Base-by-base conservation (phyloP, 805 yeast genomes). In the Teunomyces atbi region DNA sequence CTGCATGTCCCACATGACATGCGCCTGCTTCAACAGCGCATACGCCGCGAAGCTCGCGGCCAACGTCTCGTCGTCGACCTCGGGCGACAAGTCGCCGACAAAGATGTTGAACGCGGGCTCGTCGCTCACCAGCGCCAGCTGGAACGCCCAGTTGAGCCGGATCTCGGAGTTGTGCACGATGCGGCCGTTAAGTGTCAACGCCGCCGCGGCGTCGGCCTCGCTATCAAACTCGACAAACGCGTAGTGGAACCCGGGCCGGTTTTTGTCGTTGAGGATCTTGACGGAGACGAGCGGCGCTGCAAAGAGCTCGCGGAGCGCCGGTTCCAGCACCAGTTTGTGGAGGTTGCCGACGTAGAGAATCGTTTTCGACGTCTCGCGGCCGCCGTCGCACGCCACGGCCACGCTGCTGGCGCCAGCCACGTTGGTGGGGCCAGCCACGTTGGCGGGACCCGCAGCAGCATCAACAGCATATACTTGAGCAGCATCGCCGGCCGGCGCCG, bases 1-100 rank as follows among this genome's bases (percentile, higher is more conserved):
- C 63, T 87, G 91, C 95, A 89, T 88, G 63, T 90, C 96, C 96
- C 97, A 89, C 96, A 89, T 90, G 27, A 89, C 96, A 56, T 89
- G 90, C 10, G 96, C 96, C 63, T 87, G 94, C 40, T 80, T 69
- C 57, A 86, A 70, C 1, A 89, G 77, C 13, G 73, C 71, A 62
- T 78, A 86, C 46, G 72, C 69, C 4, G 70, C 55, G 60, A 89
- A 89, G 10, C 85, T 73, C 37, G 64, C 67, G 43, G 73, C 73
- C 51, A 89, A 74, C 13, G 79, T 61, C 53, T 86, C 95, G 65
- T 90, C 96, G 60, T 86, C 83, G 30, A 90, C 84, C 57, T 90
- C 96, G 6, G 85, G 75, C 33, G 89, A 81, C 55, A 89, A 75
- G 62, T 90, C 96, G 48, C 97, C 96, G 27, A 90, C 89, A 64